Base-by-base conservation (phyloP, 371 early-diverging fungal species). In the Sporodiniella umbellata region DNA sequence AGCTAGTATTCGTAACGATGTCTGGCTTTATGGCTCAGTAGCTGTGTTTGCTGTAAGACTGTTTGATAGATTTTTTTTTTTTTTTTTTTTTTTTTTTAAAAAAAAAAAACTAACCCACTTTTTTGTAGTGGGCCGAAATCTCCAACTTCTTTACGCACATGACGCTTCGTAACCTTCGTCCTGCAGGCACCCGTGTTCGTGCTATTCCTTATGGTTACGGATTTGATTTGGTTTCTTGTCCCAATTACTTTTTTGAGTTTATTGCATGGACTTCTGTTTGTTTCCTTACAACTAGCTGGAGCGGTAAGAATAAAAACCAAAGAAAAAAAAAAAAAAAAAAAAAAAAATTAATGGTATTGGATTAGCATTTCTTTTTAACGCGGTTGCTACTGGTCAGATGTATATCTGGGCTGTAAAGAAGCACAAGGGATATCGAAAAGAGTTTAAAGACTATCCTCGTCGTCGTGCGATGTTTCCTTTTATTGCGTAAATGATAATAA, bases 331-430 rank as follows among this genome's bases (percentile, higher is more conserved):
- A n/a, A n/a, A n/a, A n/a, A n/a, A n/a, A n/a, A n/a, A n/a, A n/a
- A n/a, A n/a, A n/a, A n/a, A n/a, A n/a, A n/a, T n/a, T n/a, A n/a
- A n/a, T n/a, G n/a, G n/a, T n/a, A n/a, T n/a, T n/a, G n/a, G n/a
- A n/a, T n/a, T 72, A 69, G 85, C 90, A 8, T 79, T 82, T 60
- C 55, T 93, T 42, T 97, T 97, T 67, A 76, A 85, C 50, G 64
- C 81, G 19, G 89, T 92, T 33, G 90, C 91, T 19, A 81, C 87
- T 21, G 90, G 71, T 33, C 95, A 95, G 71, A 95, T 96, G 93
- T 90, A 87, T 61, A 25, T 90, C n/a, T 98, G 98, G 98, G 96
- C 98, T 6, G 64, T 92, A 58, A 95, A 96, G 81, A 98, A 98
- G 80, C 96, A 96, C 79, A 84, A 83, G 66, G 79, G 80, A 38